phyloP scores from a whole-genome alignment of 2,329 filamentous ascomycete species.

The Arthrocladium fulminans region DNA sequence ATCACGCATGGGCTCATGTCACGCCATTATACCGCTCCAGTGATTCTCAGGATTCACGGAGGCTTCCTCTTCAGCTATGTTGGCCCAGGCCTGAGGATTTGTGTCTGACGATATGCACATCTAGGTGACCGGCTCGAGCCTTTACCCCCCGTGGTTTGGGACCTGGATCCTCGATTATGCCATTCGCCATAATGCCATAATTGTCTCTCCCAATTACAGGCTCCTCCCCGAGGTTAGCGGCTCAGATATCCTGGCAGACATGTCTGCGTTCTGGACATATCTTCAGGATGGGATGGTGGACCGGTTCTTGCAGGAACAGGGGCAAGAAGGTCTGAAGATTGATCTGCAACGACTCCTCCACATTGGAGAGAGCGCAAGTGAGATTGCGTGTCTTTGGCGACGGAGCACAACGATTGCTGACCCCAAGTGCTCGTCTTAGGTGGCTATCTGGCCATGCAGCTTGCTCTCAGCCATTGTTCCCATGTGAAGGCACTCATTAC shows the following conservation, averaged over 20 bases:
- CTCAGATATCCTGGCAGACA: constrained; percentile 39
- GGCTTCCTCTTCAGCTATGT: background rate
- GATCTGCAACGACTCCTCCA: constrained; percentile 25
- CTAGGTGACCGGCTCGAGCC: constrained; percentile 26
- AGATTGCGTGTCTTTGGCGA: background rate
- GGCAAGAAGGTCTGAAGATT: constrained; percentile 7
- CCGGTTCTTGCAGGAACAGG: constrained; percentile 11
- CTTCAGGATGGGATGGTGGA: constrained; percentile 23
- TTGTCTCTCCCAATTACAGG: constrained; percentile 43
- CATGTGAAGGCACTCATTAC: constrained; percentile 27
- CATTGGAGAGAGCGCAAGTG: constrained; percentile 25
- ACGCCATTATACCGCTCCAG: background rate
- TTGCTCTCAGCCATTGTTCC: constrained; percentile 24
- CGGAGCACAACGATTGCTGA: background rate
- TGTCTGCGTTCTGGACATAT: constrained; percentile 44
- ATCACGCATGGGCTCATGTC: background rate
- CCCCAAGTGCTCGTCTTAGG: constrained; percentile 15
- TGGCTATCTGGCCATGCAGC: constrained; percentile 25
- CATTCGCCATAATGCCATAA: constrained; percentile 34
- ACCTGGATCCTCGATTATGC: constrained; percentile 34
- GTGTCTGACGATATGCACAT: background rate
- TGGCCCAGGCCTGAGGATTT: background rate
- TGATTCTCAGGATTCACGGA: background rate
- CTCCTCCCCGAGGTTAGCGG: constrained; percentile 43
- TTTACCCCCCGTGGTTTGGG: constrained; percentile 25